These are phyloP conservation scores for Exserohilum turcica DNA, from an alignment of 2,329 filamentous ascomycete genomes.

Conservation along the genomic window DNA sequence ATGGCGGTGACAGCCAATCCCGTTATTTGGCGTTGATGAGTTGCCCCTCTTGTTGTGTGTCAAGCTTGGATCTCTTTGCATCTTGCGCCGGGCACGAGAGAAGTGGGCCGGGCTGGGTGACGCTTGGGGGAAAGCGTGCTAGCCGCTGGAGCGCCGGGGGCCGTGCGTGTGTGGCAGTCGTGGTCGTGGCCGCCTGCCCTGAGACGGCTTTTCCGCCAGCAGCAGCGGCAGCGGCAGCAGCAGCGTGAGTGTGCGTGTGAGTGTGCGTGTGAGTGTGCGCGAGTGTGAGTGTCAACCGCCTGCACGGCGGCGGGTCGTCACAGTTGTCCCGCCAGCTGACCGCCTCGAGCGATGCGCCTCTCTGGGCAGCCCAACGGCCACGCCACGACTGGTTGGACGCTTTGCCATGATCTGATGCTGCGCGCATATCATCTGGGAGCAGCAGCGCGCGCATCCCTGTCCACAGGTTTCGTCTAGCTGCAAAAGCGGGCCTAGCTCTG, in stretches of 20 bases:
- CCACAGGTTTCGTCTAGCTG: constrained; percentile 26
- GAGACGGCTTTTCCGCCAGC: constrained; percentile 15
- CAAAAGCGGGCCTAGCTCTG: constrained; percentile 39
- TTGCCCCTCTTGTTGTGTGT: constrained; percentile 12
- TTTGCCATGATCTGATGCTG: constrained; percentile 39
- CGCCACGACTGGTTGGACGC: constrained; percentile 21
- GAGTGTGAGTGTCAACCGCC: too few species aligned
- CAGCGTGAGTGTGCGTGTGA: too few species aligned
- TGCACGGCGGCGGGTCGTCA: constrained; percentile 23
- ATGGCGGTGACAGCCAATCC: constrained; percentile 17
- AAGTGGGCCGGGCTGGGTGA: constrained; percentile 12
- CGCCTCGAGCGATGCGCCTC: constrained; percentile 29
- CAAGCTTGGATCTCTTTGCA: constrained; percentile 14
- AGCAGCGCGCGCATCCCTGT: constrained; percentile 34
- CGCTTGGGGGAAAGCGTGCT: constrained; percentile 6
- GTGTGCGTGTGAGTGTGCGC: too few species aligned
- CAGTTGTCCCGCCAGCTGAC: constrained; percentile 35
- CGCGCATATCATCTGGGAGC: constrained; percentile 40
- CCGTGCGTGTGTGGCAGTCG: too few species aligned
- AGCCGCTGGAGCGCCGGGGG: constrained; percentile 10
- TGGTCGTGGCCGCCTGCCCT: constrained; percentile 6
- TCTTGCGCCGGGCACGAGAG: constrained; percentile 8
- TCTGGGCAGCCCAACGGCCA: constrained; percentile 27
- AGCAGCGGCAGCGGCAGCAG: too few species aligned
- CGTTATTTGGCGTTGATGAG: neutral